A percentile compares a stretch with the other conserved stretches of the same genome.
phyloP scores from a whole-genome alignment of 2,329 filamentous ascomycete species.

The Botrytis squamosa region DNA sequence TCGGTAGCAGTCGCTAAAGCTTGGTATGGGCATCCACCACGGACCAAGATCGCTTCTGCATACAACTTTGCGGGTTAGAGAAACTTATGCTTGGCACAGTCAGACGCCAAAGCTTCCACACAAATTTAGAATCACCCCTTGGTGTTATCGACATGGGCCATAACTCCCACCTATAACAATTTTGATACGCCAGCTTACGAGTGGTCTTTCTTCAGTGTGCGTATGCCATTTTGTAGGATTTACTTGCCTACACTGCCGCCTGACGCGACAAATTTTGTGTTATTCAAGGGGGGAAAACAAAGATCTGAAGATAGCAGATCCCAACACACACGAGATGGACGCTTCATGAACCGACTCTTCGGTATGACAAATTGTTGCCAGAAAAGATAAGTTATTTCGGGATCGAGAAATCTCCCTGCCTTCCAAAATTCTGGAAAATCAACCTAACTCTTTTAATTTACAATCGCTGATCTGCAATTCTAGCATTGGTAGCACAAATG shows the following conservation, averaged over 20 bases:
- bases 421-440: background rate
- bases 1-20: background rate
- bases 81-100: background rate
- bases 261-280: background rate
- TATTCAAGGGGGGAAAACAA: background rate
- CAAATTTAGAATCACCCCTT: background rate
- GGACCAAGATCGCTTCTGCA: background rate
- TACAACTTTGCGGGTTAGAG: background rate
- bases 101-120: background rate
- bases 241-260: background rate
- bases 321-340: background rate
- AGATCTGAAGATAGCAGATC: background rate
- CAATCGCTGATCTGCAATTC: background rate
- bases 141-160: background rate
- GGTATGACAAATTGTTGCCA: background rate
- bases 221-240: background rate
- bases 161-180: background rate
- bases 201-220: background rate
- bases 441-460: background rate
- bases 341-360: background rate
- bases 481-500: background rate
- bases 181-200: background rate
- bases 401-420: background rate
- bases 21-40: background rate
- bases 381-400: background rate